Evolutionary conservation across 352 stramenopile genomes (phyloP).

Genomic region (Phytopythium kandeliae): DNA sequence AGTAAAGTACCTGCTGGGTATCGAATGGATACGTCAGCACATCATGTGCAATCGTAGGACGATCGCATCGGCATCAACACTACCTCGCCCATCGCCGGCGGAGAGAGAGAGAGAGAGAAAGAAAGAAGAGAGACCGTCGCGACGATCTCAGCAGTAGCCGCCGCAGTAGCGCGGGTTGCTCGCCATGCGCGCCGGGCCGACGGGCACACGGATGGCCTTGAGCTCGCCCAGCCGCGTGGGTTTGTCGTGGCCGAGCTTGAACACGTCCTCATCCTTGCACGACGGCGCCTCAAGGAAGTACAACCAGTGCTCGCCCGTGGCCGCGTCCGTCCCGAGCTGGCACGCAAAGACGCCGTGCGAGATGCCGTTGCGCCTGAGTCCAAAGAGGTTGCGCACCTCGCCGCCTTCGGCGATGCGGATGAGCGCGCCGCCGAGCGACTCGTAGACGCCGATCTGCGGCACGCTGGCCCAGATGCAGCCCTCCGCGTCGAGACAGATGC

Average conservation of each 20-base stretch:
- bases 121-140: too few relatives aligned
- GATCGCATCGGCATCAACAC: too few relatives aligned
- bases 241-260: constrained; percentile 19
- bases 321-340: constrained; percentile 37
- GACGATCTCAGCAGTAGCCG: constrained; percentile 35
- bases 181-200: constrained; percentile 36
- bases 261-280: constrained; percentile 27
- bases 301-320: constrained; percentile 30
- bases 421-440: constrained; percentile 29
- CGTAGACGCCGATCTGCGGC: constrained; percentile 41
- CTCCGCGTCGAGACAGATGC: constrained; percentile 57
- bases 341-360: constrained; percentile 45
- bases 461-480: constrained; percentile 59
- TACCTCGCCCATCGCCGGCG: too few relatives aligned
- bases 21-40: too few relatives aligned
- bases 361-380: constrained; percentile 51
- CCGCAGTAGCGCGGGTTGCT: constrained; percentile 47
- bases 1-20: too few relatives aligned
- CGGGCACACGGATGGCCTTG: constrained; percentile 35
- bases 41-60: too few relatives aligned
- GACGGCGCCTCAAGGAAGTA: constrained; percentile 47
- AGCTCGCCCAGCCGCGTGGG: constrained; percentile 26
- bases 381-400: constrained; percentile 40
- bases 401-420: constrained; percentile 49
- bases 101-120: too few relatives aligned